Base-by-base conservation (phyloP, 2,329 filamentous ascomycete genomes). In the Trichophyton benhamiae region DNA sequence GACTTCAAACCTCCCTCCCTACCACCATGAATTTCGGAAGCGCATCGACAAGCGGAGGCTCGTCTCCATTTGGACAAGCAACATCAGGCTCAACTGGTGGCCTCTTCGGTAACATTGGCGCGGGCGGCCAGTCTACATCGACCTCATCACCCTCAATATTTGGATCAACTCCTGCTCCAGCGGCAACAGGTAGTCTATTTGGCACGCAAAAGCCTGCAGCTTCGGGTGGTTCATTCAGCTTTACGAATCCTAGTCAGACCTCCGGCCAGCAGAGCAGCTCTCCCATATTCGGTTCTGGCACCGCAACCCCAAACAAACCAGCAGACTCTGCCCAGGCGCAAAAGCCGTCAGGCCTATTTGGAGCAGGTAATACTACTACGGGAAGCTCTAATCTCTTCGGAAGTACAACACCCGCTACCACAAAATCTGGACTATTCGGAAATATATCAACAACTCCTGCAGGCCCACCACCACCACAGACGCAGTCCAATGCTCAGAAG, bases 361-460 rank as follows among this genome's bases (percentile, higher is more conserved):
- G 72, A 20, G 66, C 66, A 30, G 48, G 64, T 3, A 70, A 70
- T 58, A 63, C 46, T 15, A 38, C 61, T n/a, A 57, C 60, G 8
- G 48, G 70, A 41, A 63, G 65, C 17, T 64, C 65, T 11, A 7
- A 63, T 46, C 59, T 72, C 8, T 75, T 76, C 61, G 72, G 72
- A 46, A 70, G 65, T 63, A 65, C 65, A 7, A 76, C 75, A 20
- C 75, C 76, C 57, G 72, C 71, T 27, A 70, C 74, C 49, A 68
- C 72, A 36, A 70, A 68, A n/a, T 63, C 66, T 57, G 67, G 63
- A n/a, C 63, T 74, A 53, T 77, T 78, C 63, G 71, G 69, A 52
- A 74, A 71, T 61, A 66, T 72, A 57, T 80, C 78, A 15, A 80
- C 79, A 17, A 80, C 78, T 36, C 79, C 79, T 58, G 78, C 78